Evolutionary conservation across 2,329 filamentous ascomycete genomes (phyloP).

Genomic region (Pseudogymnoascus sp.): DNA sequence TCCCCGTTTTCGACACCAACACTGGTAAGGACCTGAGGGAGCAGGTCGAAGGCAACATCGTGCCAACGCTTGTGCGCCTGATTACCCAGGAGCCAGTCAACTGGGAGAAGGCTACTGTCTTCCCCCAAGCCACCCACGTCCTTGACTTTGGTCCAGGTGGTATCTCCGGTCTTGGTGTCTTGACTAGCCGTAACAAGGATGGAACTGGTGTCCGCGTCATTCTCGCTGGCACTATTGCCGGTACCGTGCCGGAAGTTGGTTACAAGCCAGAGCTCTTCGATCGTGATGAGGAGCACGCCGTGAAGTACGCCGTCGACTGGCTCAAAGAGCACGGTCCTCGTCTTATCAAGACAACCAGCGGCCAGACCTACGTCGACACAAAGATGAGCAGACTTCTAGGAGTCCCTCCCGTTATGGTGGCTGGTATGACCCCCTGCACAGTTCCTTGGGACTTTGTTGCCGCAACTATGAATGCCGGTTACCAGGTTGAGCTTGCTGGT

Average conservation of each 20-base stretch:
- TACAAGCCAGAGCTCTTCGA: slow-evolving; percentile 99
- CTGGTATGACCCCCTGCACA: slow-evolving; percentile 88
- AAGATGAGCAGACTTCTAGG: slow-evolving; percentile 89
- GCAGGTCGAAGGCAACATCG: slow-evolving; percentile 67
- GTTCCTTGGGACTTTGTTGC: slow-evolving; percentile 89
- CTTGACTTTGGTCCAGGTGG: slow-evolving; percentile 95
- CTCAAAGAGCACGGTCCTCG: slow-evolving; percentile 95
- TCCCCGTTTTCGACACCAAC: slow-evolving; percentile 85
- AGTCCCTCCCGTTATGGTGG: slow-evolving; percentile 80
- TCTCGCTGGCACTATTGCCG: slow-evolving; percentile 85
- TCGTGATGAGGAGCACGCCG: slow-evolving; percentile 86
- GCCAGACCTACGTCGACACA: slow-evolving; percentile 89
- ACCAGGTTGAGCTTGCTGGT: slow-evolving; percentile 83
- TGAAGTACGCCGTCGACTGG: slow-evolving; percentile 95
- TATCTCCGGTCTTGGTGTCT: slow-evolving; percentile 88
- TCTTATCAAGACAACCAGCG: slow-evolving; percentile 80
- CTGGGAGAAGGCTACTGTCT: slow-evolving; percentile 92
- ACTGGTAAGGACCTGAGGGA: slow-evolving; percentile 77
- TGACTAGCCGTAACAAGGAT: slow-evolving; percentile 99
- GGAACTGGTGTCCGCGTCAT: slow-evolving; percentile 96
- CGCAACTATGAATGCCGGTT: slow-evolving; percentile 90
- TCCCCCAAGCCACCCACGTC: slow-evolving; percentile 86
- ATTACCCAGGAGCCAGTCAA: slow-evolving; percentile 92
- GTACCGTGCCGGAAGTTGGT: slow-evolving; percentile 82
- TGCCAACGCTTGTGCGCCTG: slow-evolving; percentile 80